Conservation (phyloP, 2,329 filamentous ascomycete genomes). For the Lojkania enalia region DNA sequence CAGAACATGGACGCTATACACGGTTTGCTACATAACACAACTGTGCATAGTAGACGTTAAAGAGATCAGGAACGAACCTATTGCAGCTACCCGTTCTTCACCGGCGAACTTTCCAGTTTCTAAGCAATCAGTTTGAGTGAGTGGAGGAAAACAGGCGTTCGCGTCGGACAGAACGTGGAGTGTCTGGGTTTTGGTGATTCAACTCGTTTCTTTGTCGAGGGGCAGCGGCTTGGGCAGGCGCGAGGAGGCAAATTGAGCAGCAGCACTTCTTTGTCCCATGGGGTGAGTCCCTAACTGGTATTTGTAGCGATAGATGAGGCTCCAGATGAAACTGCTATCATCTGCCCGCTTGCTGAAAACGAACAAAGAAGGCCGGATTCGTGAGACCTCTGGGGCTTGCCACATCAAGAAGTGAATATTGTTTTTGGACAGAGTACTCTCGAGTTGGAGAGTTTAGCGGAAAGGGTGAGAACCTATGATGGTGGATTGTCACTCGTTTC, state of each 20-base stretch:
- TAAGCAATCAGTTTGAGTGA: constrained; percentile 34
- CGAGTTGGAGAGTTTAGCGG: constrained; percentile 21
- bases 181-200: constrained; percentile 40
- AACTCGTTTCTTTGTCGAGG: constrained; percentile 39
- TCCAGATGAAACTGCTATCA: constrained; percentile 41
- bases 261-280: constrained; percentile 43
- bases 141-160: constrained; percentile 19
- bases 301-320: constrained; percentile 43
- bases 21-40: constrained; percentile 40
- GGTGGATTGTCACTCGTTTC: constrained; percentile 27
- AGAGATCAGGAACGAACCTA: constrained; percentile 37
- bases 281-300: constrained; percentile 39
- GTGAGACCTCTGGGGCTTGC: constrained; percentile 38
- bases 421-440: constrained; percentile 36
- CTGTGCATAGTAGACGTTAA: constrained; percentile 35
- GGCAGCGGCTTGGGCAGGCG: constrained; percentile 28
- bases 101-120: constrained; percentile 26
- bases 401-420: constrained; percentile 36
- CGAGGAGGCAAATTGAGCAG: constrained; percentile 38
- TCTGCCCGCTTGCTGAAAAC: constrained; percentile 41
- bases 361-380: constrained; percentile 47
- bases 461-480: constrained; percentile 25
- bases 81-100: constrained; percentile 40
- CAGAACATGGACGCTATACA: constrained; percentile 18
- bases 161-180: constrained; percentile 33